These are phyloP conservation scores for Teunomyces aglyptinius DNA, from an alignment of 805 yeast species.

Conservation along the genomic window DNA sequence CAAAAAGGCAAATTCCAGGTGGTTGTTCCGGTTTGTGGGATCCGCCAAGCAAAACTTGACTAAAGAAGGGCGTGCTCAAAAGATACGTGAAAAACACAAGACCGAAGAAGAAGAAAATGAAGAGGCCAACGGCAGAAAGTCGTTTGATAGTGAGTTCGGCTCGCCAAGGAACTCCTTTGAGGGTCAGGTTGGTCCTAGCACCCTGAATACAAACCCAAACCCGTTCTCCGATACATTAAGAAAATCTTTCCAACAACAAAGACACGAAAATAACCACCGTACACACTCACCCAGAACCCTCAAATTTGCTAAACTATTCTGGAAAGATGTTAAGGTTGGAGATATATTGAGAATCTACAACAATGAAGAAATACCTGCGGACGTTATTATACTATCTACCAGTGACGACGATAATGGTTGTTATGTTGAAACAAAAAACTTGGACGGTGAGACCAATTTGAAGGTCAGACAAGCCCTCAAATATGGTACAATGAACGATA, in stretches of 20 bases:
- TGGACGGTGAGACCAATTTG: constrained; percentile 77
- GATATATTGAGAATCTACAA: constrained; percentile 65
- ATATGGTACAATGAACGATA: constrained; percentile 50
- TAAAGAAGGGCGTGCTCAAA: constrained; percentile 33
- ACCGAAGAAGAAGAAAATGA: constrained; percentile 1
- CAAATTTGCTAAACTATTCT: constrained; percentile 36
- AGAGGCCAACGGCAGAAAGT: constrained; percentile 7
- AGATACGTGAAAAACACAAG: constrained; percentile 10
- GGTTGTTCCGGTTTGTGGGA: constrained; percentile 26
- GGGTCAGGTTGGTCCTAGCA: constrained; percentile 6
- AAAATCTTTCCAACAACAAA: constrained; percentile 17
- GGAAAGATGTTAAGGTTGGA: constrained; percentile 78
- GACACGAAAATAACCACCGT: constrained; percentile 10
- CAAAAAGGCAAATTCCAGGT: constrained; percentile 49
- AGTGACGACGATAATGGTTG: constrained; percentile 70
- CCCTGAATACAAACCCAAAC: constrained; percentile 7
- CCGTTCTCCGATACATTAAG: constrained; percentile 7
- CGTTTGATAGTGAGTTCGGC: constrained; percentile 30
- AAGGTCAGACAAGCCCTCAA: constrained; percentile 74
- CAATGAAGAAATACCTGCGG: constrained; percentile 80
- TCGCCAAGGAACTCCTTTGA: constrained; percentile 6
- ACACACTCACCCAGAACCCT: constrained; percentile 18
- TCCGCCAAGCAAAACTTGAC: constrained; percentile 30
- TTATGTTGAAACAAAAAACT: constrained; percentile 66
- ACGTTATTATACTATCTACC: constrained; percentile 62